These are phyloP conservation scores for Picea engelmannii DNA, from an alignment of 83 land plant genomes.

Conservation along the genomic window DNA sequence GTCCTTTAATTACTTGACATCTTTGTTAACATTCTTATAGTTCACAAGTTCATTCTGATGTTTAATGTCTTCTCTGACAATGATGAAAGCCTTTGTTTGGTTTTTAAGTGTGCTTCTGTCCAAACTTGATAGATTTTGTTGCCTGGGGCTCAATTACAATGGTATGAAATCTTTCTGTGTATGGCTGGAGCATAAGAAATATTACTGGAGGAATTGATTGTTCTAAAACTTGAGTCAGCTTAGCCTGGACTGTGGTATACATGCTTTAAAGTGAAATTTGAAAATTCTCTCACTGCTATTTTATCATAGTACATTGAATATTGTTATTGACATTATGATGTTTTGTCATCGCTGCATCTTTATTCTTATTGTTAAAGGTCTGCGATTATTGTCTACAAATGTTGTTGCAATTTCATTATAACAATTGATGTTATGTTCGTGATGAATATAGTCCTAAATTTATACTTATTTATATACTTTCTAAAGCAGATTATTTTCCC, in stretches of 20 bases:
- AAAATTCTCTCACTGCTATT: not conserved
- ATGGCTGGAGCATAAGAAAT: not conserved
- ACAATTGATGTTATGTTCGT: not conserved
- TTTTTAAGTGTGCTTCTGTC: not conserved
- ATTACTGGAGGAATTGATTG: not conserved
- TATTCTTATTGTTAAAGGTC: not conserved
- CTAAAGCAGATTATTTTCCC: not conserved
- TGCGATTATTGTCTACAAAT: not conserved
- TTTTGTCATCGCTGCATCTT: not conserved
- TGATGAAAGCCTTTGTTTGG: not conserved
- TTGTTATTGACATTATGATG: not conserved
- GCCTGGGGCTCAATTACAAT: not conserved
- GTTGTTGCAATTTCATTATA: not conserved
- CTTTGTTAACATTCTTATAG: not conserved
- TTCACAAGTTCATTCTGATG: not conserved
- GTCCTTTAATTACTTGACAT: not conserved
- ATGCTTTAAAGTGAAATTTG: not conserved
- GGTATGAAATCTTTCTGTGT: not conserved
- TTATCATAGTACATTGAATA: not conserved
- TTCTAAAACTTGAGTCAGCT: not conserved
- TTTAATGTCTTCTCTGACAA: not conserved
- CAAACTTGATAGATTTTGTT: not conserved
- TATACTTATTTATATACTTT: not conserved
- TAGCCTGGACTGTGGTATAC: not conserved
- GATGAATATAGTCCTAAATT: not conserved